phyloP scores from a whole-genome alignment of 306 rosid genomes.

The Castanea crenata region DNA sequence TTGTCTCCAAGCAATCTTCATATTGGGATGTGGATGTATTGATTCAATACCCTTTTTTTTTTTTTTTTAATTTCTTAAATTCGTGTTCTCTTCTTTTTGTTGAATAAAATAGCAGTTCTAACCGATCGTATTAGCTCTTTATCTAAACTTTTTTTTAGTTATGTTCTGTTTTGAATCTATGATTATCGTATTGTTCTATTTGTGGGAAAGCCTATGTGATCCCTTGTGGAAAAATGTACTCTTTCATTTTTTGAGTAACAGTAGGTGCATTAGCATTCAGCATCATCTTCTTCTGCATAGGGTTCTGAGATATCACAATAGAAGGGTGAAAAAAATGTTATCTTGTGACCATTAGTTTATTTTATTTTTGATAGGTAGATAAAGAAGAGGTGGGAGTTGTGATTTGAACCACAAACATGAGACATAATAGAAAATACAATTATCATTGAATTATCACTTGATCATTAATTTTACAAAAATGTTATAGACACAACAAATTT shows the following conservation, averaged over 20 bases:
- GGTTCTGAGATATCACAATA: neutral
- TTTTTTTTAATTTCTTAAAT: too few relatives aligned
- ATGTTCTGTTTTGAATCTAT: neutral
- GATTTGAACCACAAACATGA: too few relatives aligned
- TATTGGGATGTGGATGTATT: neutral
- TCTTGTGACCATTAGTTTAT: neutral
- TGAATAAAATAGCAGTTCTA: too few relatives aligned
- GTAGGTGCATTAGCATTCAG: neutral
- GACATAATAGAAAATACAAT: too few relatives aligned
- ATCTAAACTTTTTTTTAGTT: neutral
- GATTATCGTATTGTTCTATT: neutral
- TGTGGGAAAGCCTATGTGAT: neutral
- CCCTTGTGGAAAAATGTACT: neutral
- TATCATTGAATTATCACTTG: too few relatives aligned
- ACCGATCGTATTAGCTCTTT: too few relatives aligned
- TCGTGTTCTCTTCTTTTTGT: too few relatives aligned
- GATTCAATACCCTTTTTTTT: neutral
- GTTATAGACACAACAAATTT: too few relatives aligned
- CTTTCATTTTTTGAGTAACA: neutral
- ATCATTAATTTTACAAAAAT: too few relatives aligned
- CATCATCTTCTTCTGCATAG: neutral
- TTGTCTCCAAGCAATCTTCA: too few relatives aligned
- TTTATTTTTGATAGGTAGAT: too few relatives aligned
- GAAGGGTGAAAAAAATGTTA: neutral
- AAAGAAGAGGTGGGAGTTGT: too few relatives aligned